These are phyloP conservation scores for Lentinula raphanica DNA, from an alignment of 768 basidiomycete species.

Conservation along the genomic window DNA sequence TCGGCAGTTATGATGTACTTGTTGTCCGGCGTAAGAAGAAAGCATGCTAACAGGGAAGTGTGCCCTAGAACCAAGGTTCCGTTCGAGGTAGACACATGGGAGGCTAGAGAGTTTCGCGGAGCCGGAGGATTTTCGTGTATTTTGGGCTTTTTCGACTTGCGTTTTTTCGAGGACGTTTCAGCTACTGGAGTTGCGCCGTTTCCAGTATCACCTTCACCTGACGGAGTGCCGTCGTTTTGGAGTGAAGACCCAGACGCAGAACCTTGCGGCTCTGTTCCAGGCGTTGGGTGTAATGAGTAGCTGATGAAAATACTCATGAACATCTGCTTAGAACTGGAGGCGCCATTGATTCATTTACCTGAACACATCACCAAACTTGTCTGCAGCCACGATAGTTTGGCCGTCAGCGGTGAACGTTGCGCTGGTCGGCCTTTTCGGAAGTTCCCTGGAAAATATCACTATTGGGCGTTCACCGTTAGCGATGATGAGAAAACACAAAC, in stretches of 20 bases:
- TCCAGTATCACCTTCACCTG: neutral
- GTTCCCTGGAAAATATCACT: slow-evolving; percentile 43
- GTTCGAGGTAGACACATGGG: slow-evolving; percentile 66
- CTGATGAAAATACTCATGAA: slow-evolving; percentile 29
- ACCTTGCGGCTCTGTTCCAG: neutral
- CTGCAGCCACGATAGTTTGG: slow-evolving; percentile 71
- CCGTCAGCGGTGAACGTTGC: slow-evolving; percentile 58
- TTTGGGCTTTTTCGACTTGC: slow-evolving; percentile 16
- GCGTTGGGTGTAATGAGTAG: slow-evolving; percentile 48
- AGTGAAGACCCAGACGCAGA: neutral
- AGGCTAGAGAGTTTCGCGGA: slow-evolving; percentile 31
- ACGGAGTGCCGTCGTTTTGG: neutral
- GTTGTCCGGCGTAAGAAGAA: slow-evolving; percentile 63
- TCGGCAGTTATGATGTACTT: slow-evolving; percentile 84
- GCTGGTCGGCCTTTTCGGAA: slow-evolving; percentile 78
- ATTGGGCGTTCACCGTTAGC: neutral
- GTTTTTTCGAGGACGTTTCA: slow-evolving; percentile 19
- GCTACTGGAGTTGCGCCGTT: neutral
- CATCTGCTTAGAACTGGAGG: neutral
- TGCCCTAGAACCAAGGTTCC: slow-evolving; percentile 81
- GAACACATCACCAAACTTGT: slow-evolving; percentile 96
- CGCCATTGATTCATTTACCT: slow-evolving; percentile 35
- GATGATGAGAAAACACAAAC: slow-evolving; percentile 26
- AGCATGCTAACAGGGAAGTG: slow-evolving; percentile 75
- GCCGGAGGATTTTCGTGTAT: slow-evolving; percentile 7